Conservation (phyloP, 805 yeast genomes). For the Naumovozyma baii region DNA sequence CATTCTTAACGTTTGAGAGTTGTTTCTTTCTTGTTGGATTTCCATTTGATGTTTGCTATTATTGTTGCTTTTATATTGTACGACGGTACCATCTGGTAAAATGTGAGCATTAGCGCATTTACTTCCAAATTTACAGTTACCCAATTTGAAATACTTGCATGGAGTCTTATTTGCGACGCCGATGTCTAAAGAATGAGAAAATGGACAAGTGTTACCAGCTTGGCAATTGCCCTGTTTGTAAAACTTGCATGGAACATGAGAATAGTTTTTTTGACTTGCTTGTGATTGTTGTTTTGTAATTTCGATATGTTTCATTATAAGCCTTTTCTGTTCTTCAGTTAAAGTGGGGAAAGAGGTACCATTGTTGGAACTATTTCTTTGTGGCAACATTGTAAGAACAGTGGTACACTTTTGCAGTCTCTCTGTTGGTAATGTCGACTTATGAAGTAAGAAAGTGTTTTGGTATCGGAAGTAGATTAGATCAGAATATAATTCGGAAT, state of each 20-base stretch:
- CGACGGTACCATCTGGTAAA: background rate
- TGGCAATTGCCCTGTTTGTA: constrained; percentile 88
- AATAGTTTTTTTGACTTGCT: constrained; percentile 20
- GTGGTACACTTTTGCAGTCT: too few relatives aligned
- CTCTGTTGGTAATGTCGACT: too few relatives aligned
- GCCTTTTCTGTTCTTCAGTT: constrained; percentile 14
- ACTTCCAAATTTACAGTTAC: constrained; percentile 91
- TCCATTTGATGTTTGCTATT: constrained; percentile 58
- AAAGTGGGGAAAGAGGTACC: too few relatives aligned
- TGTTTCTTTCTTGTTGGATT: constrained; percentile 40
- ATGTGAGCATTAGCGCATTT: constrained; percentile 93
- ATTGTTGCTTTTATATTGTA: constrained; percentile 33
- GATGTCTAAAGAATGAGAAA: constrained; percentile 65
- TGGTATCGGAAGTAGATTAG: too few relatives aligned
- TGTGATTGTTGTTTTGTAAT: constrained; percentile 16
- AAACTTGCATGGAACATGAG: constrained; percentile 96
- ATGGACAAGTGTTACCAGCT: constrained; percentile 88
- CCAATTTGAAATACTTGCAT: constrained; percentile 90
- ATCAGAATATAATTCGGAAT: too few relatives aligned
- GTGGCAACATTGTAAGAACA: too few relatives aligned
- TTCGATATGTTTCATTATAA: constrained; percentile 20
- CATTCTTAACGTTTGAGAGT: too few relatives aligned
- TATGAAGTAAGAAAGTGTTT: too few relatives aligned
- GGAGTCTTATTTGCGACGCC: constrained; percentile 35
- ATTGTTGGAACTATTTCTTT: too few relatives aligned